Conservation (phyloP, 495 filamentous ascomycete genomes). For the Penicillium odoratum region DNA sequence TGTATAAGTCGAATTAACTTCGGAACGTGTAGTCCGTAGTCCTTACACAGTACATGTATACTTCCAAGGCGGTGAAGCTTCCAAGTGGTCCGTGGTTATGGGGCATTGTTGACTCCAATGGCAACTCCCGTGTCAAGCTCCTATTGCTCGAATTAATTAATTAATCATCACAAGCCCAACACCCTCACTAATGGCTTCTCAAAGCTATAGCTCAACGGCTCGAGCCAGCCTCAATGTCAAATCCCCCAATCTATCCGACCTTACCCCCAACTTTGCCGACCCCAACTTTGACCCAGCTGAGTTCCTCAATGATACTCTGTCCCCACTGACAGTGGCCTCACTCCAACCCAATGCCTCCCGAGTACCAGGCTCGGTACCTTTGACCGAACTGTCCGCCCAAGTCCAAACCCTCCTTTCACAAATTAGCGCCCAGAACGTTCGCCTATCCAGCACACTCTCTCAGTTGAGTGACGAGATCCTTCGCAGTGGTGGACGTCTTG, state of each 20-base stretch:
- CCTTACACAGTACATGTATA: background rate
- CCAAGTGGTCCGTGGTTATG: background rate
- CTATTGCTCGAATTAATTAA: background rate
- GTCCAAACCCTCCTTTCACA: slow-evolving; percentile 83
- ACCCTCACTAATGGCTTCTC: slow-evolving; percentile 16
- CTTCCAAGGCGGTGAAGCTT: background rate
- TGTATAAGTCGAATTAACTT: too few relatives aligned
- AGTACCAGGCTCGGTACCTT: slow-evolving; percentile 54
- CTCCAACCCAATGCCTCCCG: slow-evolving; percentile 42
- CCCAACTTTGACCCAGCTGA: slow-evolving; percentile 76
- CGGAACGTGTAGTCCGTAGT: too few relatives aligned
- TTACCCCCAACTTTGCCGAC: slow-evolving; percentile 63
- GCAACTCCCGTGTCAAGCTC: background rate
- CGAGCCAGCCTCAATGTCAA: slow-evolving; percentile 14
- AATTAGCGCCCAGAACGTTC: slow-evolving; percentile 81
- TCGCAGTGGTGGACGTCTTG: slow-evolving; percentile 77
- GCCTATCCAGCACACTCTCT: slow-evolving; percentile 79
- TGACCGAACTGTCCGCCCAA: slow-evolving; percentile 76
- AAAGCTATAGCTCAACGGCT: slow-evolving; percentile 19
- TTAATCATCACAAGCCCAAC: background rate
- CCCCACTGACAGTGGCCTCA: slow-evolving; percentile 49
- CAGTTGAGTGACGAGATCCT: slow-evolving; percentile 93
- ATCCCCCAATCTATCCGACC: slow-evolving; percentile 45
- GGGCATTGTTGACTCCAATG: background rate
- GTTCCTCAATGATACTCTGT: slow-evolving; percentile 77